Evolutionary conservation across 2,329 filamentous ascomycete genomes (phyloP), one percentile per base, ranked within the genome.

Genomic region (Cordyceps militaris): DNA sequence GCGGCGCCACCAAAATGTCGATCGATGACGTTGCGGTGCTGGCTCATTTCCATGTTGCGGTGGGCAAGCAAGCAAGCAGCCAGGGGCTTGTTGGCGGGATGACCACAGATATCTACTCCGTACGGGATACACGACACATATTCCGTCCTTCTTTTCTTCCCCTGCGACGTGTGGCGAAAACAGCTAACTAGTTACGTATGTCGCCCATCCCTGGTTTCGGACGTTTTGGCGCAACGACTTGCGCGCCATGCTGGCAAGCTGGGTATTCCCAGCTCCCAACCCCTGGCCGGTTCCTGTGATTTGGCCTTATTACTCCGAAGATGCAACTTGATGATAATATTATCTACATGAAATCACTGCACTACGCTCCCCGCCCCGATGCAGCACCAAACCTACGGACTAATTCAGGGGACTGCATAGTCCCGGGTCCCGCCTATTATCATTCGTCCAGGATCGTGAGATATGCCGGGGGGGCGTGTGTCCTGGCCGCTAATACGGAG

Each of bases 21-120:
- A 56, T 56, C 53, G 53, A 56, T 56, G 53, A 56, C 53, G 53
- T 56, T 40, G 42, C 10, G 28, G 14, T 19, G 34, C n/a, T 43
- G 19, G 38, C 23, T 43, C 50, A 46, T 46, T 54, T 38, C 28
- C 40, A 47, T 13, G n/a, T 46, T 46, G 42, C 30, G 28, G 40
- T 46, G 51, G 21, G 34, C 30, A 19, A 5, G 16, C n/a, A 24
- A 42, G 38, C 16, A 7, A 26, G 4, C 38, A 53, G 26, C 26
- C 38, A 16, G 14, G 14, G 34, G 11, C 14, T 51, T 30, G 19
- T 11, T 42, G 26, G 50, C 32, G 40, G 19, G 26, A 54, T 54
- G 26, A 19, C n/a, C 7, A 19, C 26, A 36, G 19, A 49, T 36
- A 42, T 42, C 7, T 11, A 34, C 13, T 38, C 36, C 16, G 36